Evolutionary conservation across 228 moss, liverwort and hornwort genomes (phyloP).

Genomic region (Sphagnum magellanicum): DNA sequence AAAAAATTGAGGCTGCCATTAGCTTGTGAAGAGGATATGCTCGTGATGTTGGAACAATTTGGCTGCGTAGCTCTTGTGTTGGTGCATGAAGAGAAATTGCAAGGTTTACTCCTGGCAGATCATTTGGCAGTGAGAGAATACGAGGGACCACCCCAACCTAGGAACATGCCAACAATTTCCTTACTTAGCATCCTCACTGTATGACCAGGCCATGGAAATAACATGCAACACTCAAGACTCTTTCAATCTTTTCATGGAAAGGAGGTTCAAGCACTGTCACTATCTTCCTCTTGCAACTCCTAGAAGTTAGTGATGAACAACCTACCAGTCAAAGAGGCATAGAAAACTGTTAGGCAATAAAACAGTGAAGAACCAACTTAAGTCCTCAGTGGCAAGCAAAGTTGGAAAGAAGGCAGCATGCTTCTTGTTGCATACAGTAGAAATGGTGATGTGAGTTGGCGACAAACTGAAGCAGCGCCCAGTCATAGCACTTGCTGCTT

Average conservation of each 20-base stretch:
- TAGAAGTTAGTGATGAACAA: too few species aligned
- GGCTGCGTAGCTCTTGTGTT: slow-evolving; percentile 80
- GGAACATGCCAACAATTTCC: neutral
- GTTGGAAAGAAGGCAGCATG: slow-evolving; percentile 29
- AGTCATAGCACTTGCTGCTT: slow-evolving; percentile 84
- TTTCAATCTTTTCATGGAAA: too few species aligned
- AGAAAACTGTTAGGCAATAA: too few species aligned
- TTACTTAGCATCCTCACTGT: too few species aligned
- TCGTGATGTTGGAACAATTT: slow-evolving; percentile 83
- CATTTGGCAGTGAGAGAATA: slow-evolving; percentile 64
- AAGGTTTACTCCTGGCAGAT: slow-evolving; percentile 90
- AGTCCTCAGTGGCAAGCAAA: neutral
- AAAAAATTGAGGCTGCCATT: slow-evolving; percentile 65
- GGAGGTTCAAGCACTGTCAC: too few species aligned
- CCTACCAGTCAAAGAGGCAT: too few species aligned
- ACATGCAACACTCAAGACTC: too few species aligned
- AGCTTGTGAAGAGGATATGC: slow-evolving; percentile 81
- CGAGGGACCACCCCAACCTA: slow-evolving; percentile 92
- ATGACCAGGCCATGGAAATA: too few species aligned
- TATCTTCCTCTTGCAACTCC: too few species aligned
- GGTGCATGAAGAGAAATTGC: slow-evolving; percentile 96
- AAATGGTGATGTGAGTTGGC: slow-evolving; percentile 90
- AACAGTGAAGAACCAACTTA: too few species aligned
- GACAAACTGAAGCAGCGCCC: slow-evolving; percentile 92
- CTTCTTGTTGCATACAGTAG: slow-evolving; percentile 76